Evolutionary conservation across 2,329 filamentous ascomycete genomes (phyloP), one percentile per base, ranked within the genome.

Genomic region (Ilyonectria mors-panacis): DNA sequence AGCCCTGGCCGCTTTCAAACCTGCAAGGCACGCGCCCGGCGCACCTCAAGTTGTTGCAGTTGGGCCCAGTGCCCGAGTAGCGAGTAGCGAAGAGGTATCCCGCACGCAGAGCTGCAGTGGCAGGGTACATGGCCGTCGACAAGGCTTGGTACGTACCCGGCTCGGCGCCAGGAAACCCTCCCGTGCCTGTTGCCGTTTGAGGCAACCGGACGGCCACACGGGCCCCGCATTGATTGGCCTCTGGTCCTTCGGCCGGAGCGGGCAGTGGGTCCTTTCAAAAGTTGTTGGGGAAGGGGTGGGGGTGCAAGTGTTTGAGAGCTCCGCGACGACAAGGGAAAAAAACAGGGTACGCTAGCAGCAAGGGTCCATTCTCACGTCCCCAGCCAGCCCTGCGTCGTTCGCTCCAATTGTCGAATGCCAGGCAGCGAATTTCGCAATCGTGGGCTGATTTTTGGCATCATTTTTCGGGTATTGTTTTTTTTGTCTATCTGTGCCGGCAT

Each of bases 271-370:
- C 58, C 44, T 33, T 58, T 37, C 30, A 70, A 72, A 75, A 77
- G 67, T 78, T 78, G 76, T 78, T 78, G 76, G 76, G 76, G 76
- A 76, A 73, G 55, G 69, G 68, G 67, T 72, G 73, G 74, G 73
- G 71, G 70, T 42, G 64, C 33, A 64, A 63, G 70, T 75, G 72
- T 76, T 76, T 75, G 73, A 74, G 70, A 64, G 65, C 68, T 68
- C 69, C 66, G 70, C 67, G 63, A 72, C 70, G 69, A 66, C 66
- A 63, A 65, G 55, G 23, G 23, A 28, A 44, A 37, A 44, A 57
- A 15, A 66, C 30, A 59, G 30, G 45, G 30, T 30, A 69, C 66
- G 7, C 60, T 67, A 21, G 71, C 60, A 8, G 65, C 66, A 15
- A 69, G 67, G 33, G 60, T 44, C 45, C 45, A 65, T 42, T 57